Conservation (phyloP, 257 asterid genomes). For the Nemophila menziesii region DNA sequence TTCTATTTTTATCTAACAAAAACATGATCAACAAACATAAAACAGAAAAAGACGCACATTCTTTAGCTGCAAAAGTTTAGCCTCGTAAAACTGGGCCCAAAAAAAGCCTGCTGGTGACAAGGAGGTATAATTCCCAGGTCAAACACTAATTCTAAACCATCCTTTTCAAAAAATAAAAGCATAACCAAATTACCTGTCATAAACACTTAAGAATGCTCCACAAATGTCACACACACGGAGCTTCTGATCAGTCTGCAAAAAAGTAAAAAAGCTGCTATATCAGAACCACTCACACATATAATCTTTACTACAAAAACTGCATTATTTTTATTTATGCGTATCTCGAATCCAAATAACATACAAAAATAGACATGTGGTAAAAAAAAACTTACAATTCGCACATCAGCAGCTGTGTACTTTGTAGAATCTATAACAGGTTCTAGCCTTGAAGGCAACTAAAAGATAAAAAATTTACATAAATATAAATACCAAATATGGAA, state of each 20-base stretch:
- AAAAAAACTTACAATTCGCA: constrained; percentile 17
- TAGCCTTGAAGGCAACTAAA: constrained; percentile 12
- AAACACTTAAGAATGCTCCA: constrained; percentile 92
- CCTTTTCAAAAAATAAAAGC: constrained; percentile 18
- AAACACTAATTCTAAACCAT: constrained; percentile 33
- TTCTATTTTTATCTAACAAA: constrained; percentile 29
- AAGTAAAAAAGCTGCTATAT: constrained; percentile 9
- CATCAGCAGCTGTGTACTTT: constrained; percentile 23
- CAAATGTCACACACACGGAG: constrained; percentile 98
- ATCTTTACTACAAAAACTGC: background rate
- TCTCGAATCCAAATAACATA: too few relatives aligned
- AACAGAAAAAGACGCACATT: constrained; percentile 95
- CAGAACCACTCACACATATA: constrained; percentile 11
- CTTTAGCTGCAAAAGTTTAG: constrained; percentile 92
- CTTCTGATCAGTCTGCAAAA: constrained; percentile 90
- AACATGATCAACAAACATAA: constrained; percentile 51
- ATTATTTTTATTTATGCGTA: background rate
- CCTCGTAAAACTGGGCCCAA: constrained; percentile 99
- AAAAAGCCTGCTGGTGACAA: constrained; percentile 98
- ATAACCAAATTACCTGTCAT: constrained; percentile 53
- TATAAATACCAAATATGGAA: background rate
- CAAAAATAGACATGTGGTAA: background rate
- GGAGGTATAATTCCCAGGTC: constrained; percentile 84
- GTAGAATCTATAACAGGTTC: constrained; percentile 13
- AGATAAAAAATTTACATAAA: background rate